Evolutionary conservation across 2,329 filamentous ascomycete genomes (phyloP), one percentile per base, ranked within the genome.

Genomic region (Fusarium sp.): DNA sequence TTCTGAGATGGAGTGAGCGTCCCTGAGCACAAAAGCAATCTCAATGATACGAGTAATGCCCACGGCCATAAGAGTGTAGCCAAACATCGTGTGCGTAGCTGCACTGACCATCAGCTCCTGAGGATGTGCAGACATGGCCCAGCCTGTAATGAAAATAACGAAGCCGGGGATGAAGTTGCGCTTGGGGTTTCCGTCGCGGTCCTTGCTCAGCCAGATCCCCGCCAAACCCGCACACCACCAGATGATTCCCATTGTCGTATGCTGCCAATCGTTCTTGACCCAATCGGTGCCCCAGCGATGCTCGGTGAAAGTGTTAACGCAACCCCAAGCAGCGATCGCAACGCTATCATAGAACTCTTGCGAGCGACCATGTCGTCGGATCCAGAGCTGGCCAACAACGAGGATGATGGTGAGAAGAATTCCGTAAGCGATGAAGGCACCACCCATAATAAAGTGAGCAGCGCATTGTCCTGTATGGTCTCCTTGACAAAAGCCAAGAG

Each of bases 401-500:
- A 98, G 88, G 25, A 98, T 85, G 25, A 98, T 92, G 5, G 94
- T 95, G 74, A 99, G 88, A 42, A 97, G 81, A 61, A 98, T 93
- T 33, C 94, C 96, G 79, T 99, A 99, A 35, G 89, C 96, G 76
- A 99, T 96, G 81, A 99, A 99, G 2, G 96, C 95, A 75, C 93
- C 93, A 49, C 96, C 96, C 96, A 99, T 99, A 82, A 98, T 99
- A 83, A 98, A 99, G 82, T 99, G 96, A 3, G 96, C 96, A 46
- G 94, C 85, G 83, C 96, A 99, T 82, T 99, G 96, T 37, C 95
- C 96, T 3, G 95, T 82, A 80, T 99, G 96, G 65, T 98, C 95
- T 60, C 88, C 94, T 75, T 94, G 93, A 82, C 96, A 99, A 86
- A 97, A 98, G 28, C 96, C 96, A 63, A 97, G 87, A 8, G 93